These are phyloP conservation scores for Rhodosporidiobolus sp. DNA, from an alignment of 768 basidiomycete genomes.

Conservation along the genomic window DNA sequence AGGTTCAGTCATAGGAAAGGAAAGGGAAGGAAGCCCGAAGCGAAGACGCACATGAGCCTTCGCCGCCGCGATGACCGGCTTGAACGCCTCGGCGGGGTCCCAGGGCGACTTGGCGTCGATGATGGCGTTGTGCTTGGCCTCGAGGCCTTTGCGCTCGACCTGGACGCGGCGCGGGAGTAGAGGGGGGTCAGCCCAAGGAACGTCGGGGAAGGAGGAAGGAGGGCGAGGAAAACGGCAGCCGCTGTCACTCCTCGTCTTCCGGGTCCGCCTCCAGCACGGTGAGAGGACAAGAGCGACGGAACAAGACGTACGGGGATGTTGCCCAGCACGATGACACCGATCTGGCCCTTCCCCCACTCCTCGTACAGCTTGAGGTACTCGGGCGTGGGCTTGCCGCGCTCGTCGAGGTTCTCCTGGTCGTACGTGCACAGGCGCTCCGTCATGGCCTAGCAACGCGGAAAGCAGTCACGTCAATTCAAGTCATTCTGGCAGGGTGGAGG, in stretches of 20 bases:
- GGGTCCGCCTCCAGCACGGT: background rate
- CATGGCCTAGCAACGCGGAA: too few relatives aligned
- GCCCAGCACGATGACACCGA: constrained; percentile 46
- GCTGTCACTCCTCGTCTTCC: too few relatives aligned
- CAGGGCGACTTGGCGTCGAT: constrained; percentile 39
- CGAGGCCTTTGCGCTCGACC: constrained; percentile 38
- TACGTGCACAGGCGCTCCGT: constrained; percentile 47
- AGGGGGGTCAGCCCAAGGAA: background rate
- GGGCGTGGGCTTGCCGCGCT: constrained; percentile 44
- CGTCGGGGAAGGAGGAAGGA: background rate
- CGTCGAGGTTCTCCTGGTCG: constrained; percentile 39
- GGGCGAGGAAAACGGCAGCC: background rate
- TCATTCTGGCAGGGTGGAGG: too few relatives aligned
- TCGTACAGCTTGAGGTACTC: constrained; percentile 47
- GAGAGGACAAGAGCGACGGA: background rate
- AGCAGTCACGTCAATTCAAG: too few relatives aligned
- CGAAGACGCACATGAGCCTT: constrained; percentile 42
- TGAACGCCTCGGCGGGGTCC: constrained; percentile 45
- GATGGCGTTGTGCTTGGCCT: constrained; percentile 46
- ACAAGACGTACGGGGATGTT: constrained; percentile 44
- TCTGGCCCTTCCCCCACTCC: constrained; percentile 47
- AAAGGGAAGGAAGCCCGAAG: background rate
- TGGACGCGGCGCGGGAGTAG: background rate
- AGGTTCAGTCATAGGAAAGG: background rate
- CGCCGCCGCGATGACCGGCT: constrained; percentile 41